Percentiles rank a stretch among this genome's conserved stretches.
phyloP scores from a whole-genome alignment of 805 yeast genomes.

The Ogataea paraovalis region DNA sequence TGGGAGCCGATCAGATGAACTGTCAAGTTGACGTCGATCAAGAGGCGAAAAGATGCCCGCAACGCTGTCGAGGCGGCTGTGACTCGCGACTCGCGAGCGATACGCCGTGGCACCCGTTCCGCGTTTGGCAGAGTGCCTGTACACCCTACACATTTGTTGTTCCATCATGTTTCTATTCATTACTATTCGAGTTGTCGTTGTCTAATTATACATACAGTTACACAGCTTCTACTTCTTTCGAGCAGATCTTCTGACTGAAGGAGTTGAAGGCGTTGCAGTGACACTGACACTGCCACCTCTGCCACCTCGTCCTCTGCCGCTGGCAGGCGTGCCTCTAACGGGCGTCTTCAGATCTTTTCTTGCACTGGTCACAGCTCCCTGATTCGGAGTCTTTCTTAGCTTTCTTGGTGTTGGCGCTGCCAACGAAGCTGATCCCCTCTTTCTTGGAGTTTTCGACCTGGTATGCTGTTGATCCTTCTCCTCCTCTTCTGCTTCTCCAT shows the following conservation, averaged over 20 bases:
- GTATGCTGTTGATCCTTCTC: conserved; percentile 5
- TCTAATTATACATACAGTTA: not conserved
- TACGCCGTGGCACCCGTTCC: too few relatives aligned
- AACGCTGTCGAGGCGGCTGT: too few relatives aligned
- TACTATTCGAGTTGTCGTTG: not conserved
- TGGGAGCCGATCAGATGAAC: too few relatives aligned
- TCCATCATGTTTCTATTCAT: too few relatives aligned
- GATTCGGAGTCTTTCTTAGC: conserved; percentile 15
- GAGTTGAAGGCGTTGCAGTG: conserved; percentile 10
- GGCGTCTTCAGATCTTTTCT: conserved; percentile 10
- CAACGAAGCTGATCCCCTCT: conserved; percentile 3
- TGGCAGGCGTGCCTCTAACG: conserved; percentile 10
- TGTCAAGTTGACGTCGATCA: too few relatives aligned
- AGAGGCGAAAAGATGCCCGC: too few relatives aligned
- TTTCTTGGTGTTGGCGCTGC: conserved; percentile 13
- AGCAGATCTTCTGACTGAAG: conserved; percentile 19
- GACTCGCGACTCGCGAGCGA: too few relatives aligned
- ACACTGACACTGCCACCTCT: not conserved
- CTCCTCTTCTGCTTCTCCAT: conserved; percentile 2
- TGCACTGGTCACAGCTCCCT: not conserved
- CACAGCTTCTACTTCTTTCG: conserved; percentile 14
- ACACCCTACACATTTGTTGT: too few relatives aligned
- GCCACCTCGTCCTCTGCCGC: not conserved
- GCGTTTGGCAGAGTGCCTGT: too few relatives aligned
- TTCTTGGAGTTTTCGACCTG: conserved; percentile 11